phyloP scores from a whole-genome alignment of 2,329 filamentous ascomycete genomes.

The Fusarium guadeloupense region DNA sequence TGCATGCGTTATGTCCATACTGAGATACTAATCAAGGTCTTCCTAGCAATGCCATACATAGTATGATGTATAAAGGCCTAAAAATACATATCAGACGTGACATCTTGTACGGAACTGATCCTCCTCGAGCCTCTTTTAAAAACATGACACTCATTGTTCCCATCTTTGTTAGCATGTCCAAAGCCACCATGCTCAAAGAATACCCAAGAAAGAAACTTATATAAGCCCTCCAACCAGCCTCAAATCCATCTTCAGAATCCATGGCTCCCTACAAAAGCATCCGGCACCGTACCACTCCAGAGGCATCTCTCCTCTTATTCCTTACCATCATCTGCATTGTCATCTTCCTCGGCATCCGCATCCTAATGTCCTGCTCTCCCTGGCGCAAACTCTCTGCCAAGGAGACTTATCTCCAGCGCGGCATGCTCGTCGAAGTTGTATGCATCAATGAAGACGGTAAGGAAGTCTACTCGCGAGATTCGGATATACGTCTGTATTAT shows the following conservation, averaged over 20 bases:
- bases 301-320: not conserved
- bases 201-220: not conserved
- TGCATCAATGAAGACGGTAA: slow-evolving; percentile 8
- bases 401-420: not conserved
- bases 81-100: no score
- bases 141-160: not conserved
- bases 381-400: not conserved
- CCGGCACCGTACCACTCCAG: not conserved
- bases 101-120: not conserved
- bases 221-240: not conserved
- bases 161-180: not conserved
- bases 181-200: not conserved
- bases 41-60: no score
- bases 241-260: not conserved
- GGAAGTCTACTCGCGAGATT: slow-evolving; percentile 1
- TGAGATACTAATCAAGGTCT: no score
- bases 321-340: not conserved
- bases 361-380: not conserved
- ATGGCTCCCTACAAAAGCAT: not conserved
- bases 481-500: not conserved
- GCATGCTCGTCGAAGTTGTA: slow-evolving; percentile 18
- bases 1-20: no score
- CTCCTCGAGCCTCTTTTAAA: not conserved
- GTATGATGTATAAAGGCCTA: no score
- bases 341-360: not conserved